Conservation (phyloP, 371 early-diverging fungal species). For the Actinomucor elegans region DNA sequence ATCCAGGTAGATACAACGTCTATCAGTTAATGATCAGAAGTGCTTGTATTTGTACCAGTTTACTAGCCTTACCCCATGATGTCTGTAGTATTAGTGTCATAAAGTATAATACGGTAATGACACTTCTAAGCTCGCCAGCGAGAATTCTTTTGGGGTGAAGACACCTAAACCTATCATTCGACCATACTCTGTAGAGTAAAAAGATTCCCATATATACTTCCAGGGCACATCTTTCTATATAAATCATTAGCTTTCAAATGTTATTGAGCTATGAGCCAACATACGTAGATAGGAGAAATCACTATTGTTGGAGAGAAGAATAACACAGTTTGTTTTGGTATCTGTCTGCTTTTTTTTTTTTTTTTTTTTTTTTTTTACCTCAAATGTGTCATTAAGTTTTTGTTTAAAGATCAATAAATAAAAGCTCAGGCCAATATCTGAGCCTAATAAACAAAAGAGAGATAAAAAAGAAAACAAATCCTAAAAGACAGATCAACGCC, state of each 20-base stretch:
- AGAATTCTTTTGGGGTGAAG: slow-evolving; percentile 35
- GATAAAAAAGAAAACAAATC: too few relatives aligned
- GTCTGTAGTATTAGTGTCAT: slow-evolving; percentile 42
- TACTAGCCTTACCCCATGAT: slow-evolving; percentile 34
- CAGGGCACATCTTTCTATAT: slow-evolving; percentile 33
- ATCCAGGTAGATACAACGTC: slow-evolving; percentile 48
- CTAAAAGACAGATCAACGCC: too few relatives aligned
- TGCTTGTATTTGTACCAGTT: background rate
- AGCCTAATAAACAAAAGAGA: too few relatives aligned
- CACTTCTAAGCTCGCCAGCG: slow-evolving; percentile 43
- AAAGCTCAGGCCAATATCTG: too few relatives aligned
- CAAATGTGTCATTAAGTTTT: slow-evolving; percentile 2
- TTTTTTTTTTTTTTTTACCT: background rate
- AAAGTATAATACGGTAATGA: slow-evolving; percentile 40
- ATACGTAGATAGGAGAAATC: slow-evolving; percentile 39
- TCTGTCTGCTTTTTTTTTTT: background rate
- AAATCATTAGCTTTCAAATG: background rate
- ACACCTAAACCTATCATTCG: slow-evolving; percentile 37
- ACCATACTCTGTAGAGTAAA: slow-evolving; percentile 30
- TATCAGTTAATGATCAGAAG: background rate
- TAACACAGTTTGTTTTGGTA: too few relatives aligned
- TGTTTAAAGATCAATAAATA: too few relatives aligned
- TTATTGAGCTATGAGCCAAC: background rate
- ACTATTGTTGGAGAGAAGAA: too few relatives aligned
- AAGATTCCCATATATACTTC: slow-evolving; percentile 33